Evolutionary conservation across 2,329 filamentous ascomycete species (phyloP).

Genomic region (Cyphellophora europaea): DNA sequence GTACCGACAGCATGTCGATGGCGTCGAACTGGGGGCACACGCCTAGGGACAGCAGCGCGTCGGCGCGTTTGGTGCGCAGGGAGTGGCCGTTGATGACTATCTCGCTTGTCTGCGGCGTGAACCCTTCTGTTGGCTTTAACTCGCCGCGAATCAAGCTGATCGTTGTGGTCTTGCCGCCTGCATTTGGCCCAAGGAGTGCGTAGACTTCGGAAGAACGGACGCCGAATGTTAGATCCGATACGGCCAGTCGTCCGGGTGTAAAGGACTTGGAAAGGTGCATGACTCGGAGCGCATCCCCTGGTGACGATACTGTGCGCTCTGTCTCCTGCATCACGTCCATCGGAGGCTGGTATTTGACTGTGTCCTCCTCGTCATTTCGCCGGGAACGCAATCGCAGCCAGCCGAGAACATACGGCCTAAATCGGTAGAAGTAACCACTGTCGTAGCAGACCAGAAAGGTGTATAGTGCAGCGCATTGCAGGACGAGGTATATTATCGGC

Average conservation of each 20-base stretch:
- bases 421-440: constrained; percentile 3
- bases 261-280: constrained; percentile 13
- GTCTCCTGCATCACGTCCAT: constrained; percentile 18
- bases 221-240: too few relatives aligned
- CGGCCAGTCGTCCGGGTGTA: too few relatives aligned
- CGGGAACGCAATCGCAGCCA: too few relatives aligned
- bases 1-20: constrained; percentile 4
- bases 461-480: constrained; percentile 10
- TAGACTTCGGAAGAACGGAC: constrained; percentile 28
- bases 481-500: constrained; percentile 13
- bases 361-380: too few relatives aligned
- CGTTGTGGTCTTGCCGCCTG: constrained; percentile 40
- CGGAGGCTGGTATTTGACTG: not conserved
- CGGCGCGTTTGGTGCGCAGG: constrained; percentile 10
- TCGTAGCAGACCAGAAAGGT: constrained; percentile 10
- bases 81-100: constrained; percentile 13
- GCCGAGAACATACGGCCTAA: too few relatives aligned
- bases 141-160: constrained; percentile 29
- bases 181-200: constrained; percentile 37
- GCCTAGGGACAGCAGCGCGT: constrained; percentile 19
- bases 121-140: constrained; percentile 4
- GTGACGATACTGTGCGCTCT: constrained; percentile 2
- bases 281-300: constrained; percentile 8
- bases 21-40: constrained; percentile 19
- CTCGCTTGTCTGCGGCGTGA: constrained; percentile 1